Conservation (phyloP, 2,329 filamentous ascomycete species). For the Pseudonectria buxi region DNA sequence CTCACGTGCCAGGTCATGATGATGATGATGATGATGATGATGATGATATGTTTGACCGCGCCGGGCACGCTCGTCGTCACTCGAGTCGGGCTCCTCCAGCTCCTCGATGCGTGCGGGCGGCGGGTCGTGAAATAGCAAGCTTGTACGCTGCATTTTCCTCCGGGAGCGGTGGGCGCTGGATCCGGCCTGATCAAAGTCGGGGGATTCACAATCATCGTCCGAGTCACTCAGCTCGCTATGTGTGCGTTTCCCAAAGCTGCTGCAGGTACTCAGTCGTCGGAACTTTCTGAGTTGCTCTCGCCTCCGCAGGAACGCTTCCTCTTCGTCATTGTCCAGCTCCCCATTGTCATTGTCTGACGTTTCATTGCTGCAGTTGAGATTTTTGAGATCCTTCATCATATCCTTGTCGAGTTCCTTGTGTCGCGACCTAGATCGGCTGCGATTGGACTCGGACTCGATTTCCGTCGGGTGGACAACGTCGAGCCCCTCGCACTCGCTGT, state of each 20-base stretch:
- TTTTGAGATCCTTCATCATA: constrained; percentile 38
- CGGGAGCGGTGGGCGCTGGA: constrained; percentile 42
- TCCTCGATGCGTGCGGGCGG: constrained; percentile 46
- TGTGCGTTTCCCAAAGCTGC: constrained; percentile 49
- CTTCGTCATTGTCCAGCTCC: constrained; percentile 31
- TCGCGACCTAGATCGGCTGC: constrained; percentile 34
- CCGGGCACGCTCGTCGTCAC: constrained; percentile 35
- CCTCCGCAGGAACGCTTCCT: constrained; percentile 33
- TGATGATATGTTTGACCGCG: too few species aligned
- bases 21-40: too few species aligned
- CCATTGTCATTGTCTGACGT: constrained; percentile 30
- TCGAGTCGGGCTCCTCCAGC: constrained; percentile 45
- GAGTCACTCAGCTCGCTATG: constrained; percentile 48
- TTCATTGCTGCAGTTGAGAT: constrained; percentile 39
- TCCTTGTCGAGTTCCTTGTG: constrained; percentile 33
- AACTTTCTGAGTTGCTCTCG: constrained; percentile 38
- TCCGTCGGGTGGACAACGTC: constrained; percentile 38
- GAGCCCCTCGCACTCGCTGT: constrained; percentile 36
- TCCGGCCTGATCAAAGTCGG: constrained; percentile 37
- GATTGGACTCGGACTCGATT: constrained; percentile 44
- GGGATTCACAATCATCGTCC: constrained; percentile 34
- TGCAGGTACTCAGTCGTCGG: constrained; percentile 44
- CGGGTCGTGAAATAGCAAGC: constrained; percentile 43
- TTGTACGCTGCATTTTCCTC: constrained; percentile 40
- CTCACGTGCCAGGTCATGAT: constrained; percentile 39